Percentiles rank a stretch among this genome's conserved stretches.
phyloP scores from a whole-genome alignment of 192 early-diverging fungal species.

The Mortierella alpina region DNA sequence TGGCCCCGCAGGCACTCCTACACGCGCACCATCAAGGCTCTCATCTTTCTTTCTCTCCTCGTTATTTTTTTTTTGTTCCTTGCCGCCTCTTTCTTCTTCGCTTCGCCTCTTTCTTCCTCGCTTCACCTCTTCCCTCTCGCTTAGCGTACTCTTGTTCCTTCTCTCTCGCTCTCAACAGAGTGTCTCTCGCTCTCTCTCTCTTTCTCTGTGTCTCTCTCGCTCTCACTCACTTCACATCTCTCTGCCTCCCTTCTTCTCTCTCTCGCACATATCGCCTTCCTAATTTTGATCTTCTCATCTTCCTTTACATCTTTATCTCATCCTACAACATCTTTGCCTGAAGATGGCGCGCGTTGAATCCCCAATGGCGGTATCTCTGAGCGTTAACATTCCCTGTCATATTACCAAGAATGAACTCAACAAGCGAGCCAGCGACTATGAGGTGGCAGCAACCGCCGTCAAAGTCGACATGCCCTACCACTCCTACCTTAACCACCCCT shows the following conservation, averaged over 20 bases:
- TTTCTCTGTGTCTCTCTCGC: conserved; percentile 1
- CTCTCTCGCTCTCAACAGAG: neutral
- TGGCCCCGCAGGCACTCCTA: no score
- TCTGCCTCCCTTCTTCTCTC: neutral
- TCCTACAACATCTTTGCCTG: neutral
- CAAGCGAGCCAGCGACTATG: conserved; percentile 4
- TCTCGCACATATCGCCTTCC: no score
- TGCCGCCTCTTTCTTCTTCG: neutral
- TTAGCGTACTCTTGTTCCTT: neutral
- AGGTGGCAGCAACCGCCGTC: conserved; percentile 8
- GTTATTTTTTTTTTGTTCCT: neutral
- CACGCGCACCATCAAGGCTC: no score
- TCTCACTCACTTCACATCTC: neutral
- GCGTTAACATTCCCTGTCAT: no score
- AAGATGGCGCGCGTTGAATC: no score
- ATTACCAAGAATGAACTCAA: no score
- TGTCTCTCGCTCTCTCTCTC: conserved; percentile 3
- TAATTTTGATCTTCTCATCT: neutral
- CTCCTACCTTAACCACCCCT: conserved; percentile 38
- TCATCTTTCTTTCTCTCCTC: no score
- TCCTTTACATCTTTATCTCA: neutral
- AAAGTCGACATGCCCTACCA: conserved; percentile 38
- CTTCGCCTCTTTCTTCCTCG: neutral
- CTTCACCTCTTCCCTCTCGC: neutral
- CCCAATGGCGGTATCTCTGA: no score